Percentiles rank a stretch among this genome's conserved stretches.
phyloP scores from a whole-genome alignment of 805 yeast species.

The Wickerhamomyces sydowiorum region DNA sequence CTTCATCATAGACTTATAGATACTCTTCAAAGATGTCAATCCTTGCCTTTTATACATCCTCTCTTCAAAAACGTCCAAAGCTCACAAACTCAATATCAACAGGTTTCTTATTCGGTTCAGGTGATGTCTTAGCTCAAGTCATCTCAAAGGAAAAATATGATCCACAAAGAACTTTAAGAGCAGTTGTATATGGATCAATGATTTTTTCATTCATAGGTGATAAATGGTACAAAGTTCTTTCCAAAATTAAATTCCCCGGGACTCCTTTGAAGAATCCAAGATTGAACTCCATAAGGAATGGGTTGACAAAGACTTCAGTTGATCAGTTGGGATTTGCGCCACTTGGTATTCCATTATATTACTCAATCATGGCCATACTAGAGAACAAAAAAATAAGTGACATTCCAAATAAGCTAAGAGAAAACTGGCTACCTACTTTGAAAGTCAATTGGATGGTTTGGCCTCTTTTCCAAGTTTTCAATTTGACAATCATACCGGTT shows the following conservation, averaged over 20 bases:
- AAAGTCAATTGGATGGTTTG: conserved; percentile 78
- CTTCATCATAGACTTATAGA: no score
- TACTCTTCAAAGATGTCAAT: no score
- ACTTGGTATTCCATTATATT: conserved; percentile 67
- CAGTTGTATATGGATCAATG: conserved; percentile 63
- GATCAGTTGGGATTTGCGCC: conserved; percentile 84
- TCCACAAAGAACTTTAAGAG: conserved; percentile 50
- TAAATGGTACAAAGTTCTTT: conserved; percentile 58
- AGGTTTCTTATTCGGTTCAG: conserved; percentile 63
- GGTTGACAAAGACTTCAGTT: conserved; percentile 46
- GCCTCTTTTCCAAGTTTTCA: conserved; percentile 82
- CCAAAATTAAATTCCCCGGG: conserved; percentile 34
- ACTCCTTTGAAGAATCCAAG: conserved; percentile 10
- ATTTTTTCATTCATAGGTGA: conserved; percentile 74
- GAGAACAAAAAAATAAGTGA: conserved; percentile 43
- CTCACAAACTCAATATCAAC: conserved; percentile 49
- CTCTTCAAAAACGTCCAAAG: conserved; percentile 39
- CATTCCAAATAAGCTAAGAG: conserved; percentile 36
- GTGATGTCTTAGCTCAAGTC: conserved; percentile 69
- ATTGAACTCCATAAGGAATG: conserved; percentile 25
- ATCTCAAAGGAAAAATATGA: conserved; percentile 42
- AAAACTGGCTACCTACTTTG: conserved; percentile 63
- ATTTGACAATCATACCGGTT: conserved; percentile 72
- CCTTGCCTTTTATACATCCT: conserved; percentile 11
- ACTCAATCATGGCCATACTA: conserved; percentile 56